phyloP scores from a whole-genome alignment of 2,329 filamentous ascomycete species.

The Apiospora phragmitis region DNA sequence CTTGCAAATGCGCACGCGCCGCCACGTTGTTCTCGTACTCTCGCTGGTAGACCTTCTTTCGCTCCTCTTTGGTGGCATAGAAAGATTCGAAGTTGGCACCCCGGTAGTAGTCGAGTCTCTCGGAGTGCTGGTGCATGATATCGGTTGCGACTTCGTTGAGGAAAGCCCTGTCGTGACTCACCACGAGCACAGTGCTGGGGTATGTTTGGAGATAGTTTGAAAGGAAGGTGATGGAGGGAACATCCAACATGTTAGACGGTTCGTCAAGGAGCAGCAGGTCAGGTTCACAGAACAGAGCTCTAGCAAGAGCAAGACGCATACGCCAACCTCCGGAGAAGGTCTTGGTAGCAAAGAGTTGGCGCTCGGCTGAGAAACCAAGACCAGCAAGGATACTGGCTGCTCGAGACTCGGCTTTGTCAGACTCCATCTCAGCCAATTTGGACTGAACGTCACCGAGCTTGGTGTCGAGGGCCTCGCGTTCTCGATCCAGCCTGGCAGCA shows the following conservation, averaged over 20 bases:
- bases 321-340: constrained; percentile 99
- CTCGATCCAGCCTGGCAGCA: constrained; percentile 79
- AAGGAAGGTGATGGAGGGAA: constrained; percentile 98
- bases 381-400: constrained; percentile 95
- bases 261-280: constrained; percentile 95
- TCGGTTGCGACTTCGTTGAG: constrained; percentile 99
- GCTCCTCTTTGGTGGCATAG: constrained; percentile 96
- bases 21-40: constrained; percentile 99
- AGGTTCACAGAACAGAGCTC: constrained; percentile 96
- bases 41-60: constrained; percentile 91
- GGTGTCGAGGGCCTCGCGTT: constrained; percentile 86
- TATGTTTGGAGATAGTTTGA: constrained; percentile 93
- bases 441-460: constrained; percentile 88
- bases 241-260: constrained; percentile 99
- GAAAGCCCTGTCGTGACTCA: constrained; percentile 98
- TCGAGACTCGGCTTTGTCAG: constrained; percentile 93
- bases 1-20: constrained; percentile 87
- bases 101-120: constrained; percentile 97
- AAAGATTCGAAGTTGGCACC: constrained; percentile 96
- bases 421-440: constrained; percentile 98
- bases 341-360: constrained; percentile 90
- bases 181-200: constrained; percentile 91
- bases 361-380: constrained; percentile 91
- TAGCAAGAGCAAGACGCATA: constrained; percentile 92
- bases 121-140: constrained; percentile 97